These are phyloP conservation scores for Lichina pygmaea DNA, from an alignment of 495 filamentous ascomycete species.

Conservation along the genomic window DNA sequence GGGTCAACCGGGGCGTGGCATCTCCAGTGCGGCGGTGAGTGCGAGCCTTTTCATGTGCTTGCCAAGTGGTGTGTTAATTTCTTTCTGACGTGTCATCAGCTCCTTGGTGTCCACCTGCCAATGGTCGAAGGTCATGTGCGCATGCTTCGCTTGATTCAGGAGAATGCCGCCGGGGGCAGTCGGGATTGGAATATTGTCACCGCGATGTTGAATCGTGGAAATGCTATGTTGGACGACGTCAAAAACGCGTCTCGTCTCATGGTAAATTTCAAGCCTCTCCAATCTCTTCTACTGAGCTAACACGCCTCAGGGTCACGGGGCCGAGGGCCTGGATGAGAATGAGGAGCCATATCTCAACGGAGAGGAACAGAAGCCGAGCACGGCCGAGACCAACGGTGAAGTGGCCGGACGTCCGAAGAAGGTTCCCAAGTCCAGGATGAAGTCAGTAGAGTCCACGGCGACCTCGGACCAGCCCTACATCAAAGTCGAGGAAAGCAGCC, in stretches of 20 bases:
- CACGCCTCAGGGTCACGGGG: neutral
- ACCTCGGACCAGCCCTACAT: too few species aligned
- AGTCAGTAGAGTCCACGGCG: too few species aligned
- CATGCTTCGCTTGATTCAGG: conserved; percentile 12
- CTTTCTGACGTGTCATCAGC: conserved; percentile 1
- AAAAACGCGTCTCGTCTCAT: conserved; percentile 3
- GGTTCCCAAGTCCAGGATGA: too few species aligned
- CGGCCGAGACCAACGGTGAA: neutral
- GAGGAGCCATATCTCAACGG: conserved; percentile 2
- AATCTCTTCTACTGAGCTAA: too few species aligned
- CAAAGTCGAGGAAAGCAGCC: too few species aligned
- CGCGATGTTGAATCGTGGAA: conserved; percentile 6
- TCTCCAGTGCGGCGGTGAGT: neutral
- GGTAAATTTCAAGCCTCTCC: neutral
- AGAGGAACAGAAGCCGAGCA: conserved; percentile 1
- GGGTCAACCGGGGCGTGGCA: neutral
- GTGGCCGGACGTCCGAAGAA: too few species aligned
- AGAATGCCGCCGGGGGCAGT: conserved; percentile 8
- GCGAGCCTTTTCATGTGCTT: neutral
- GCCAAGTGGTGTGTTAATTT: too few species aligned
- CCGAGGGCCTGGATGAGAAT: neutral
- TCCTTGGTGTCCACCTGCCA: conserved; percentile 12
- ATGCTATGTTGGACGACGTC: conserved; percentile 8
- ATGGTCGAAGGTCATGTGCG: conserved; percentile 11
- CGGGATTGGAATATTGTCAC: conserved; percentile 7